Percentiles rank a stretch among this genome's conserved stretches.
Conservation (phyloP, 2,329 filamentous ascomycete genomes). For the Colletotrichum sp. region DNA sequence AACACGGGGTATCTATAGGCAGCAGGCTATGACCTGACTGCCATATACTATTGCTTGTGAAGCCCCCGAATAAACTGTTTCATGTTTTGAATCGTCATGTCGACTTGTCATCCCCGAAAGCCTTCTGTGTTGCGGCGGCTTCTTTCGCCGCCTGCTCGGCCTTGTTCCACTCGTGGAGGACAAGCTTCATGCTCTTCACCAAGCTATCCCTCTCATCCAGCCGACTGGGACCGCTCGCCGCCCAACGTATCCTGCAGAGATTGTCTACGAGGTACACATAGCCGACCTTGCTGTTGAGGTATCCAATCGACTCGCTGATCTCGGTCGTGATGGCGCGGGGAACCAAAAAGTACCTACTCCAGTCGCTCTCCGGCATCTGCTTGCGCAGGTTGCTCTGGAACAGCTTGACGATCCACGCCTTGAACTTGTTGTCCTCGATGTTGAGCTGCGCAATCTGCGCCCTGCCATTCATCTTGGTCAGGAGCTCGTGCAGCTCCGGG, state of each 20-base stretch:
- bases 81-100: not conserved
- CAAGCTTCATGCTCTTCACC: slow-evolving; percentile 65
- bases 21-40: not conserved
- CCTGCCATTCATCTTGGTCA: slow-evolving; percentile 58
- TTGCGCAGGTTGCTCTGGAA: slow-evolving; percentile 60
- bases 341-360: slow-evolving; percentile 67
- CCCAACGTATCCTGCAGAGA: slow-evolving; percentile 91
- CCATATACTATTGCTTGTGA: not conserved
- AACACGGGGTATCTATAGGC: slow-evolving; percentile 17
- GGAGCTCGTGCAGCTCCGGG: slow-evolving; percentile 67
- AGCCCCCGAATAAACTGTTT: not conserved
- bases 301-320: slow-evolving; percentile 66
- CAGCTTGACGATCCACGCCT: slow-evolving; percentile 61
- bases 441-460: slow-evolving; percentile 85
- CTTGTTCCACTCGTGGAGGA: slow-evolving; percentile 63
- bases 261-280: slow-evolving; percentile 92
- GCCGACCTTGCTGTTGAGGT: slow-evolving; percentile 90
- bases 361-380: slow-evolving; percentile 55
- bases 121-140: not conserved
- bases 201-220: slow-evolving; percentile 71
- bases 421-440: slow-evolving; percentile 80
- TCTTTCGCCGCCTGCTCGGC: slow-evolving; percentile 36
- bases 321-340: slow-evolving; percentile 62
- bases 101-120: not conserved
- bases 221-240: slow-evolving; percentile 76